Conservation (phyloP, 2,329 filamentous ascomycete genomes). For the Claviceps pazoutovae region DNA sequence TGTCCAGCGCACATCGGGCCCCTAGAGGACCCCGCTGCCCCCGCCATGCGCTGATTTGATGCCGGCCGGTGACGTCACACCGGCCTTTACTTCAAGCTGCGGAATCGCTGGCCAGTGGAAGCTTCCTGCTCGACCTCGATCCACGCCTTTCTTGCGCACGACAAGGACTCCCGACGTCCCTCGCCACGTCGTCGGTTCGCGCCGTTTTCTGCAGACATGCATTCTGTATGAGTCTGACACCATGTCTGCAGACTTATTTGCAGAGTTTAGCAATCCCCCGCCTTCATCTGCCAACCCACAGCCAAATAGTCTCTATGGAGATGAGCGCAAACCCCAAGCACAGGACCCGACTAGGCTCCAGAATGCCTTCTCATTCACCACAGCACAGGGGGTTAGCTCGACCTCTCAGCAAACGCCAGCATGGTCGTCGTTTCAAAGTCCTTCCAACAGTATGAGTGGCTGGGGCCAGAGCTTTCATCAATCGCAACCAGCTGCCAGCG, state of each 20-base stretch:
- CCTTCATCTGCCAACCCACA: conserved; percentile 14
- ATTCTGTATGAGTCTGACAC: conserved; percentile 1
- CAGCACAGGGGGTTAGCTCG: conserved; percentile 7
- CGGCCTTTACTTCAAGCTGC: not conserved
- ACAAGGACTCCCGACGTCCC: not conserved
- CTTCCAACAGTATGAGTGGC: conserved; percentile 9
- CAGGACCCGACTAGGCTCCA: conserved; percentile 5
- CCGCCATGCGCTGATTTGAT: not conserved
- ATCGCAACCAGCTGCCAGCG: not conserved
- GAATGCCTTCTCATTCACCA: conserved; percentile 14
- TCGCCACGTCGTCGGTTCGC: not conserved
- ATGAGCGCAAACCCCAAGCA: conserved; percentile 7
- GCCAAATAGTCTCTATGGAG: conserved; percentile 1
- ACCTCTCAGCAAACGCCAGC: conserved; percentile 12
- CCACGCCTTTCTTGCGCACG: not conserved
- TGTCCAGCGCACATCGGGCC: not conserved
- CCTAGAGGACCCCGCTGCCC: not conserved
- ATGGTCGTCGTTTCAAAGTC: conserved; percentile 19
- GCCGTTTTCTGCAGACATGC: not conserved
- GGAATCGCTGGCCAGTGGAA: not conserved
- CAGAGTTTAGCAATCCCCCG: conserved; percentile 42
- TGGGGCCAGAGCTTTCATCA: conserved; percentile 7
- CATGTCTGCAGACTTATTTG: conserved; percentile 55
- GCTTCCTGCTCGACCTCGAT: not conserved
- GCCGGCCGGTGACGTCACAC: not conserved